These are phyloP conservation scores for Paecilomyces niveus DNA, from an alignment of 2,329 filamentous ascomycete genomes.

Conservation along the genomic window DNA sequence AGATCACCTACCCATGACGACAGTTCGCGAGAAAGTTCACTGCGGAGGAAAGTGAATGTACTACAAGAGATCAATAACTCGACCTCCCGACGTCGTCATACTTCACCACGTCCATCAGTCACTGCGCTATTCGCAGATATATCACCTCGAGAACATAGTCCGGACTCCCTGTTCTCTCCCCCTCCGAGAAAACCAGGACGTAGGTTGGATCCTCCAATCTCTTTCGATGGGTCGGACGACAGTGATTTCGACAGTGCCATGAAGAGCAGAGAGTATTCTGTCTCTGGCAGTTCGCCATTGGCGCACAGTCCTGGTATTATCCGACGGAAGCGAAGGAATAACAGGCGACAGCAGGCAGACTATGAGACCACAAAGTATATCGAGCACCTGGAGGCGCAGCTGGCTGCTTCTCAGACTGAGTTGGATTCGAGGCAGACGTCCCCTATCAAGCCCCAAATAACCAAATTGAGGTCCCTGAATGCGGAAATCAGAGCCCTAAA, in stretches of 20 bases:
- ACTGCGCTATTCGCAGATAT: slow-evolving; percentile 14
- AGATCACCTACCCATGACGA: neutral
- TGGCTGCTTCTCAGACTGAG: slow-evolving; percentile 34
- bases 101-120: slow-evolving; percentile 11
- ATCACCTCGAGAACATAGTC: slow-evolving; percentile 4
- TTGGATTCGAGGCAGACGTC: slow-evolving; percentile 35
- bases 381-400: slow-evolving; percentile 42
- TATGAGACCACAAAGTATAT: slow-evolving; percentile 41
- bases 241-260: slow-evolving; percentile 2
- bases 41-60: slow-evolving; percentile 16
- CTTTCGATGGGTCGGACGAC: slow-evolving; percentile 1
- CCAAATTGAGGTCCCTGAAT: slow-evolving; percentile 26
- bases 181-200: neutral
- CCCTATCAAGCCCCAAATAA: slow-evolving; percentile 24
- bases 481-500: slow-evolving; percentile 24
- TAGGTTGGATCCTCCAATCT: slow-evolving; percentile 9
- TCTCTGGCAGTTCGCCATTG: neutral
- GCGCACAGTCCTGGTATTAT: slow-evolving; percentile 1
- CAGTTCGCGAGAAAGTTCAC: neutral
- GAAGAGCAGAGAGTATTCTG: slow-evolving; percentile 4
- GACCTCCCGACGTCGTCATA: slow-evolving; percentile 11
- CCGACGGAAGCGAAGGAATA: slow-evolving; percentile 16
- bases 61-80: slow-evolving; percentile 25
- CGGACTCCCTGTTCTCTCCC: neutral
- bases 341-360: slow-evolving; percentile 16